These are phyloP conservation scores for Pseudozyma hubeiensis DNA, from an alignment of 1,284 basidiomycete genomes.

Conservation along the genomic window DNA sequence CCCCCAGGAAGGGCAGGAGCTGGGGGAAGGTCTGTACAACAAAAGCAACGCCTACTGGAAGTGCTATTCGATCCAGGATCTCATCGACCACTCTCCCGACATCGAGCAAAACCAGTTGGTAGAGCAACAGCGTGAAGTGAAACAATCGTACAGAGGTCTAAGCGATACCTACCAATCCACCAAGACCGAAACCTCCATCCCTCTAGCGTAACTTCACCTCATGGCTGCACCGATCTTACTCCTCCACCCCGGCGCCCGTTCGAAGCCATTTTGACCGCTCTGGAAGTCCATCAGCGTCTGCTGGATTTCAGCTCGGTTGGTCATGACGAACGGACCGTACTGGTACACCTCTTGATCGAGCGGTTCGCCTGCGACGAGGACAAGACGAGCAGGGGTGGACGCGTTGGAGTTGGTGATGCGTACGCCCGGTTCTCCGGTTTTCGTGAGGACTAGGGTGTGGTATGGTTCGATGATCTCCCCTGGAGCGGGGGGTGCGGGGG, in stretches of 20 bases:
- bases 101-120: background rate
- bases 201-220: conserved; percentile 9
- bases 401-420: conserved; percentile 71
- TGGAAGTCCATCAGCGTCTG: conserved; percentile 87
- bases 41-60: conserved; percentile 15
- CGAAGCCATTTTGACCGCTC: conserved; percentile 84
- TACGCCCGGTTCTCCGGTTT: conserved; percentile 75
- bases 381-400: conserved; percentile 40
- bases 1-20: background rate
- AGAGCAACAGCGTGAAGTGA: background rate
- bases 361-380: conserved; percentile 82
- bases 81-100: conserved; percentile 2
- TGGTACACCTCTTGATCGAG: conserved; percentile 88
- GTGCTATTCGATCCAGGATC: conserved; percentile 3
- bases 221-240: conserved; percentile 75
- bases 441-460: conserved; percentile 77
- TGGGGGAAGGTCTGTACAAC: conserved; percentile 16
- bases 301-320: conserved; percentile 80
- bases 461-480: conserved; percentile 72
- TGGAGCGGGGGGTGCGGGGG: background rate
- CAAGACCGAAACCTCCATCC: conserved; percentile 4
- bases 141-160: conserved; percentile 6
- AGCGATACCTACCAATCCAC: conserved; percentile 16
- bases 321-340: conserved; percentile 83
- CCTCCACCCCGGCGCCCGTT: conserved; percentile 87